Evolutionary conservation across 2,329 filamentous ascomycete genomes (phyloP).

Genomic region (Phyllosticta ampelicida): DNA sequence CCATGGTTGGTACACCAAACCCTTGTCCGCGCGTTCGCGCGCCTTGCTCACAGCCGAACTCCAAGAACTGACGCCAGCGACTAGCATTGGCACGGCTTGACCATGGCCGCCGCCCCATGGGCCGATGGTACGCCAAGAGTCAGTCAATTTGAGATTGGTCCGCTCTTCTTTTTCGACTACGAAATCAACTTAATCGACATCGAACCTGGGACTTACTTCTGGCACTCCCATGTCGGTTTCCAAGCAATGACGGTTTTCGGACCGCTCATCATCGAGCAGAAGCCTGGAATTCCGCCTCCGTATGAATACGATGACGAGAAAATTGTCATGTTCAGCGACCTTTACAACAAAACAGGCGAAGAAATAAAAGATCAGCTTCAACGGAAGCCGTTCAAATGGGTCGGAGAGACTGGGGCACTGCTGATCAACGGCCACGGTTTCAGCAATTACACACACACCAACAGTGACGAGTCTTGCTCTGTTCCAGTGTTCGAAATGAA

Average conservation of each 20-base stretch:
- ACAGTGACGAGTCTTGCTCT: constrained; percentile 29
- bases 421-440: constrained; percentile 48
- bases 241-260: constrained; percentile 50
- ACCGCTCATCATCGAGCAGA: constrained; percentile 47
- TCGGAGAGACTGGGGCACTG: constrained; percentile 47
- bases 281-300: constrained; percentile 28
- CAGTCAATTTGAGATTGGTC: constrained; percentile 55
- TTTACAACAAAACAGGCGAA: constrained; percentile 45
- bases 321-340: constrained; percentile 45
- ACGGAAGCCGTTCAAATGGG: constrained; percentile 43
- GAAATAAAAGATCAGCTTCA: constrained; percentile 41
- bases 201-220: constrained; percentile 55
- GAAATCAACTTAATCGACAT: constrained; percentile 44
- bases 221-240: constrained; percentile 56
- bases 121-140: constrained; percentile 52
- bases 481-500: constrained; percentile 47
- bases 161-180: constrained; percentile 55
- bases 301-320: constrained; percentile 54
- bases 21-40: constrained; percentile 7
- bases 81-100: constrained; percentile 59
- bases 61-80: neutral
- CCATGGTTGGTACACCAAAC: constrained; percentile 34
- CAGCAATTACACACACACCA: constrained; percentile 15
- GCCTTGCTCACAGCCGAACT: too few relatives aligned
- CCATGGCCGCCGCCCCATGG: constrained; percentile 49